These are phyloP conservation scores for Psilocybe tampanensis DNA, from an alignment of 768 basidiomycete species.

Conservation along the genomic window DNA sequence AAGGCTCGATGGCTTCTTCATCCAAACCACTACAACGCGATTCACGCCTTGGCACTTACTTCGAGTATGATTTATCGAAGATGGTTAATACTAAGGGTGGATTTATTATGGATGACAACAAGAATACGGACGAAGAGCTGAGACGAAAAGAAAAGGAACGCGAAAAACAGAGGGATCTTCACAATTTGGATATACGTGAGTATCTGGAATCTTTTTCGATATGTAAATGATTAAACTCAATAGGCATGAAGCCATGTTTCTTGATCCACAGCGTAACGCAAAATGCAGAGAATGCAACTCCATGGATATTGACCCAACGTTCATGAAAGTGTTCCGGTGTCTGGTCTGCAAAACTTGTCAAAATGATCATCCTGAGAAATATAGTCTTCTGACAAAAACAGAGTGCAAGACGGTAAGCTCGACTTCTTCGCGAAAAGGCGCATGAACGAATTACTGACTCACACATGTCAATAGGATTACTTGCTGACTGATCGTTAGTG, in stretches of 20 bases:
- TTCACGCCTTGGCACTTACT: conserved; percentile 85
- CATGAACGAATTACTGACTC: background rate
- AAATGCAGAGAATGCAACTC: conserved; percentile 86
- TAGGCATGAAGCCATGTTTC: conserved; percentile 64
- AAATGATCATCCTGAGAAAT: conserved; percentile 88
- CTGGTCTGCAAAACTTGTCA: conserved; percentile 90
- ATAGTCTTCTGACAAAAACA: conserved; percentile 94
- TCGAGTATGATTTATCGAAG: conserved; percentile 96
- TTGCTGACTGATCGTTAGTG: conserved; percentile 87
- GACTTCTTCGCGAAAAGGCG: background rate
- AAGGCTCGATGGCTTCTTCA: conserved; percentile 51
- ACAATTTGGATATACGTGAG: conserved; percentile 77
- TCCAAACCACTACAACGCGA: conserved; percentile 66
- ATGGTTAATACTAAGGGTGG: conserved; percentile 98
- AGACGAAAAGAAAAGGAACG: conserved; percentile 79
- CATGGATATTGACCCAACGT: conserved; percentile 86
- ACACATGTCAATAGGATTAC: conserved; percentile 68
- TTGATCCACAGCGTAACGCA: conserved; percentile 76
- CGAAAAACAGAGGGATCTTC: conserved; percentile 75
- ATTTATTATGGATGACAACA: conserved; percentile 89
- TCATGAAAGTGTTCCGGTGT: conserved; percentile 80
- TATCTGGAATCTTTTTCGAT: background rate
- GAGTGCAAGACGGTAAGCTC: conserved; percentile 89
- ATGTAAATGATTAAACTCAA: background rate
- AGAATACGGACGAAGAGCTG: conserved; percentile 75